Evolutionary conservation across 139 green algal genomes (phyloP).

Genomic region (Raphidocelis subcapitata): DNA sequence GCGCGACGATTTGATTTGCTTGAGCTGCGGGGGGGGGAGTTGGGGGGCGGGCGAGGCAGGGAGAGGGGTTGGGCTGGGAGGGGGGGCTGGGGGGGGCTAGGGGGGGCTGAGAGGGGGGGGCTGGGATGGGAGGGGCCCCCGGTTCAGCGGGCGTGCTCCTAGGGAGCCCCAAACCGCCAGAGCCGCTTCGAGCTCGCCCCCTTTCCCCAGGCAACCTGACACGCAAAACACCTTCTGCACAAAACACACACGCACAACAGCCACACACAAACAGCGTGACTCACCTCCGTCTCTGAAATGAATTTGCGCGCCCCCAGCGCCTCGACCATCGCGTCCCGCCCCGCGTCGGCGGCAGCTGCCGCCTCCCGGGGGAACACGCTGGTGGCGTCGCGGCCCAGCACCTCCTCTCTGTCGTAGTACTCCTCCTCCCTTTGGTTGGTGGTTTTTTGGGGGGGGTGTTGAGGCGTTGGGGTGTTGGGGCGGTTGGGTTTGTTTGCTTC

Average conservation of each 20-base stretch:
- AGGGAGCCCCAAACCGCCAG: neutral
- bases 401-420: slow-evolving; percentile 57
- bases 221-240: too few relatives aligned
- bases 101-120: too few relatives aligned
- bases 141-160: neutral
- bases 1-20: slow-evolving; percentile 45
- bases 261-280: neutral
- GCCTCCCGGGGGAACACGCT: slow-evolving; percentile 69
- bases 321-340: slow-evolving; percentile 32
- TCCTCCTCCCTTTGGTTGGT: slow-evolving; percentile 78
- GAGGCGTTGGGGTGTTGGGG: too few relatives aligned
- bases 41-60: too few relatives aligned
- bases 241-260: too few relatives aligned
- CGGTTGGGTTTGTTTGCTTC: too few relatives aligned
- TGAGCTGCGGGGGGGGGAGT: slow-evolving; percentile 40
- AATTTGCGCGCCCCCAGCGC: slow-evolving; percentile 64
- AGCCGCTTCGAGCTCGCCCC: too few relatives aligned
- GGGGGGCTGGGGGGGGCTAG: too few relatives aligned
- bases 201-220: too few relatives aligned
- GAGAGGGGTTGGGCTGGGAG: too few relatives aligned
- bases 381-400: slow-evolving; percentile 62
- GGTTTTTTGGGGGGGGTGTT: too few relatives aligned
- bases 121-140: neutral
- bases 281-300: slow-evolving; percentile 72
- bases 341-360: slow-evolving; percentile 14